phyloP scores from a whole-genome alignment of 331 rosid genomes.

The Quercus phellos region DNA sequence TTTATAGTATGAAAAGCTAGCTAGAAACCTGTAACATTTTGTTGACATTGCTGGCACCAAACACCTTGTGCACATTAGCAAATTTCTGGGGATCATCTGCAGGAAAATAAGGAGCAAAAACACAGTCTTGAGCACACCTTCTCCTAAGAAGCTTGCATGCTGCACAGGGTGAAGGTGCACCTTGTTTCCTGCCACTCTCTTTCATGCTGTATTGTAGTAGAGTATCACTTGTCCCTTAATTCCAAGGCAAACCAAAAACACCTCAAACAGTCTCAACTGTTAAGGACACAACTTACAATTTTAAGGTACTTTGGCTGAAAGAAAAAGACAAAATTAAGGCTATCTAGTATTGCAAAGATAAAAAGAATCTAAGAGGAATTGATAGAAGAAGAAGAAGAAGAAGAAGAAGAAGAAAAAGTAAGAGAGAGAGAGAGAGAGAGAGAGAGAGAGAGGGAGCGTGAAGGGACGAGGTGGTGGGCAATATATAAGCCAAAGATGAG shows the following conservation, averaged over 20 bases:
- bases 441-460: constrained; percentile 15
- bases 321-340: constrained; percentile 1
- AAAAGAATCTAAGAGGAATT: neutral
- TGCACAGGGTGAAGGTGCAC: constrained; percentile 77
- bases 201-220: constrained; percentile 27
- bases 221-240: neutral
- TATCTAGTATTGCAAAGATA: neutral
- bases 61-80: constrained; percentile 80
- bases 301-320: constrained; percentile 12
- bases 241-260: neutral
- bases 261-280: neutral
- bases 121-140: constrained; percentile 71
- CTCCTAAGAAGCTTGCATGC: constrained; percentile 81
- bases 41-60: constrained; percentile 89
- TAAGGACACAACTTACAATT: neutral
- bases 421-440: constrained; percentile 8
- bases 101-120: constrained; percentile 83
- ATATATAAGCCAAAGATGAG: constrained; percentile 18
- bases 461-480: constrained; percentile 18
- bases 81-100: constrained; percentile 81
- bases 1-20: too few relatives aligned
- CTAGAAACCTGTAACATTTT: constrained; percentile 76
- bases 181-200: constrained; percentile 54
- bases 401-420: neutral
- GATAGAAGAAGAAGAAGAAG: constrained; percentile 1